Percentiles rank a stretch among this genome's conserved stretches.
These are phyloP conservation scores for Eleusine indica DNA, from an alignment of 176 grass and related monocot species.

Conservation along the genomic window DNA sequence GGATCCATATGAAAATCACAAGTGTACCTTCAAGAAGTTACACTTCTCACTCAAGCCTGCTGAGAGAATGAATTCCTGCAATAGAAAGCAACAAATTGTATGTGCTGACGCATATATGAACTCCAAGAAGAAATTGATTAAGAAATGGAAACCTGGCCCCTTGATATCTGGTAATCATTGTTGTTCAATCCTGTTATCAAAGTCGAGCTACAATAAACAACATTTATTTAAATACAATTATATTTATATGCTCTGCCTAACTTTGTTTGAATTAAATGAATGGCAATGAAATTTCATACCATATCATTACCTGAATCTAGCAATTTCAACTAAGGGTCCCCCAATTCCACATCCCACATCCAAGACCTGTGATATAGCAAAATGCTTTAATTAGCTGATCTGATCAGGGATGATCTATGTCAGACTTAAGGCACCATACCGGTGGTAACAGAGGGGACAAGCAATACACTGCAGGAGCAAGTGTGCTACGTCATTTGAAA, in stretches of 20 bases:
- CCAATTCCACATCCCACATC: conserved; percentile 91
- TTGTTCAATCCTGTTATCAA: conserved; percentile 69
- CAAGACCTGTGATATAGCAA: conserved; percentile 45
- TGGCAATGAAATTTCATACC: background rate
- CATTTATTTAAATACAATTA: background rate
- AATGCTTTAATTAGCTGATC: background rate
- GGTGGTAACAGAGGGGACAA: no score
- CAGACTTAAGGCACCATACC: background rate
- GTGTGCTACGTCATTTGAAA: background rate
- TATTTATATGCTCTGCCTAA: background rate
- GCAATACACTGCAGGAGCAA: background rate
- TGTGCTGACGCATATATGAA: background rate
- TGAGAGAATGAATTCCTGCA: conserved; percentile 49
- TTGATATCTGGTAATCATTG: conserved; percentile 71
- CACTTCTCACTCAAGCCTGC: conserved; percentile 59
- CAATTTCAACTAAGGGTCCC: conserved; percentile 74
- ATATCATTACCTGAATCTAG: conserved; percentile 63
- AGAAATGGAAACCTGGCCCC: conserved; percentile 49
- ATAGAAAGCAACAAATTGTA: background rate
- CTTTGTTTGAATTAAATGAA: background rate
- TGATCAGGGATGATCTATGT: background rate
- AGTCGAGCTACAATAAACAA: conserved; percentile 45
- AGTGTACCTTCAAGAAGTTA: conserved; percentile 62
- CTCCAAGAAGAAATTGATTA: background rate
- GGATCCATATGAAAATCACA: background rate